Conservation (phyloP, 1,139 yeast genomes). For the Debaryomyces coudertii region DNA sequence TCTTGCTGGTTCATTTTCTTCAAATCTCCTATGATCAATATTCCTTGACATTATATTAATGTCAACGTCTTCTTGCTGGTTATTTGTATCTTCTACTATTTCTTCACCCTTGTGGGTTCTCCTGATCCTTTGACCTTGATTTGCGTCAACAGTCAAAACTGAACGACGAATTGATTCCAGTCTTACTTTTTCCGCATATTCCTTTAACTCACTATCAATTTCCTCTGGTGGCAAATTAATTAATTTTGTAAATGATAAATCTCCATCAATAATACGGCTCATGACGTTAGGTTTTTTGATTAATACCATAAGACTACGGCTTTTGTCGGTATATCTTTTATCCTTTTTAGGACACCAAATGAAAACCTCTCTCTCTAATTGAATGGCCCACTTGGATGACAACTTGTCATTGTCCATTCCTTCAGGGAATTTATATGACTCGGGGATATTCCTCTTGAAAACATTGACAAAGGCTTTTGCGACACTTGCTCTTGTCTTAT, state of each 20-base stretch:
- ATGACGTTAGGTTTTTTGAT: constrained; percentile 37
- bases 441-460: constrained; percentile 47
- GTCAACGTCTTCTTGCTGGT: constrained; percentile 31
- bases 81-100: constrained; percentile 56
- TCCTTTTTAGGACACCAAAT: constrained; percentile 26
- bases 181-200: constrained; percentile 72
- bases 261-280: constrained; percentile 30
- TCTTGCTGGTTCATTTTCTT: constrained; percentile 18
- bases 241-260: constrained; percentile 32
- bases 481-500: constrained; percentile 39
- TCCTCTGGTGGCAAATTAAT: constrained; percentile 40
- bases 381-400: constrained; percentile 41
- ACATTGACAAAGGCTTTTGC: constrained; percentile 43
- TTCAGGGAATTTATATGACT: constrained; percentile 31
- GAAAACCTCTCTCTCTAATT: constrained; percentile 46
- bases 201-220: constrained; percentile 68
- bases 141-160: constrained; percentile 57
- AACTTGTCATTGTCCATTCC: constrained; percentile 31
- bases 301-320: constrained; percentile 44
- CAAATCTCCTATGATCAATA: constrained; percentile 47
- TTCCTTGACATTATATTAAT: constrained; percentile 41
- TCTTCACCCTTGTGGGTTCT: constrained; percentile 90
- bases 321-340: constrained; percentile 43
- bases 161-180: constrained; percentile 66
- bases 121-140: constrained; percentile 60